These are phyloP conservation scores for Xylariaceae sp. DNA, from an alignment of 2,329 filamentous ascomycete genomes.

Conservation along the genomic window DNA sequence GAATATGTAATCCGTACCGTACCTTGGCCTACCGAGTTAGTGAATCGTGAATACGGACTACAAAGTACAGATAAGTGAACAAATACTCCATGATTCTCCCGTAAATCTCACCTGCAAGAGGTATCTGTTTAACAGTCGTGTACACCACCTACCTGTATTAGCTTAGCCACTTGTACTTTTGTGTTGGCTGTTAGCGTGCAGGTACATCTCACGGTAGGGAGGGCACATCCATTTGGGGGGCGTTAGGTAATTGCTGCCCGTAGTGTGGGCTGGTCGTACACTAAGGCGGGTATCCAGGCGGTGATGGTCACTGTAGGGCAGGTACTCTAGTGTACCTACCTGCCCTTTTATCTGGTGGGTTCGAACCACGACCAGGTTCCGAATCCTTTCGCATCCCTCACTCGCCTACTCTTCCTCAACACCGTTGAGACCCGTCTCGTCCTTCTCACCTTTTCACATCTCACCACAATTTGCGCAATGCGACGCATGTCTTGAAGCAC, in stretches of 20 bases:
- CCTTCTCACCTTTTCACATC: slow-evolving; percentile 3
- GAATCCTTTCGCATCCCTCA: slow-evolving; percentile 22
- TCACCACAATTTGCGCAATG: slow-evolving; percentile 2
- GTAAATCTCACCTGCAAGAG: background rate
- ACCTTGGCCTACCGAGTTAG: background rate
- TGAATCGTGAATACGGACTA: background rate
- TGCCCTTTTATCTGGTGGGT: slow-evolving; percentile 1
- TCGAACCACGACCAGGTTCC: slow-evolving; percentile 17
- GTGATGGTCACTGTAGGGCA: background rate
- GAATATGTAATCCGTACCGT: background rate
- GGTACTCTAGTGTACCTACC: background rate
- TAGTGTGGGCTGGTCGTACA: too few species aligned
- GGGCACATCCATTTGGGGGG: too few species aligned
- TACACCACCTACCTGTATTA: background rate
- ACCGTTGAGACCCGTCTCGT: background rate
- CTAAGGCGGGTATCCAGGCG: too few species aligned
- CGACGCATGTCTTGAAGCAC: background rate
- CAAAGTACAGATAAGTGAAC: background rate
- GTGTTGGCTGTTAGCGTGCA: background rate
- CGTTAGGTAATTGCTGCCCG: too few species aligned
- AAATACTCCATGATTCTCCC: background rate
- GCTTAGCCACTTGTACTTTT: background rate
- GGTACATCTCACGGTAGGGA: background rate
- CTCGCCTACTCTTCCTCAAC: background rate
- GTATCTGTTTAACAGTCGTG: background rate